phyloP scores from a whole-genome alignment of 495 filamentous ascomycete species.

The Aspergillus heteromorphus region DNA sequence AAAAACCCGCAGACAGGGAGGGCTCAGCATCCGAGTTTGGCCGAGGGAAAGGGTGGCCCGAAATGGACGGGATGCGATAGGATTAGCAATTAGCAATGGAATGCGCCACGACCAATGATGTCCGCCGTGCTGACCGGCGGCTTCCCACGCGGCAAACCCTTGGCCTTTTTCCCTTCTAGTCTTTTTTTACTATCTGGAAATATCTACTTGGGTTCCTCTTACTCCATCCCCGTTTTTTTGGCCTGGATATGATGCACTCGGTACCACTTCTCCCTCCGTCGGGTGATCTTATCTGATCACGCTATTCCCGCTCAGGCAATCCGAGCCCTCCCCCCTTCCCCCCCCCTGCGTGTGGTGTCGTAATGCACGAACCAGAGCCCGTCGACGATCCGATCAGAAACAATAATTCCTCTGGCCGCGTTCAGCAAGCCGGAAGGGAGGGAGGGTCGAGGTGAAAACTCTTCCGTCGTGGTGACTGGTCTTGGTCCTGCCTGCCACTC shows the following conservation, averaged over 20 bases:
- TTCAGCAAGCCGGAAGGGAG: neutral
- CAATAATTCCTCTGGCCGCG: neutral
- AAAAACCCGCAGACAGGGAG: neutral
- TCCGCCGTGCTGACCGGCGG: neutral
- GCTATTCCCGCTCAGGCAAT: constrained; percentile 10
- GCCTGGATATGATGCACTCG: neutral
- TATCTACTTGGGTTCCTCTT: too few species aligned
- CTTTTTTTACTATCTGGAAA: neutral
- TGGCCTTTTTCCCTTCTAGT: neutral
- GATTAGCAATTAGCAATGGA: neutral
- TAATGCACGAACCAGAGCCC: constrained; percentile 8
- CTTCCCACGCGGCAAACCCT: neutral
- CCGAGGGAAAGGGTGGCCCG: neutral
- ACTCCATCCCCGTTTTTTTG: neutral
- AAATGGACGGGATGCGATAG: neutral
- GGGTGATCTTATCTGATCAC: constrained; percentile 26
- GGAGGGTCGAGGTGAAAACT: neutral
- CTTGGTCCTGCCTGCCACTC: neutral
- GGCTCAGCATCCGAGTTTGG: neutral
- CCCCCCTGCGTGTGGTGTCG: too few species aligned
- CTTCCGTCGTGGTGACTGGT: neutral
- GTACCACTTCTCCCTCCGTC: constrained; percentile 9
- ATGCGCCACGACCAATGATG: neutral
- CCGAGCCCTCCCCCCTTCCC: constrained; percentile 4
- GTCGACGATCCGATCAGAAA: neutral